phyloP scores from a whole-genome alignment of 1,139 yeast species.

The Pichiaceae sp. region DNA sequence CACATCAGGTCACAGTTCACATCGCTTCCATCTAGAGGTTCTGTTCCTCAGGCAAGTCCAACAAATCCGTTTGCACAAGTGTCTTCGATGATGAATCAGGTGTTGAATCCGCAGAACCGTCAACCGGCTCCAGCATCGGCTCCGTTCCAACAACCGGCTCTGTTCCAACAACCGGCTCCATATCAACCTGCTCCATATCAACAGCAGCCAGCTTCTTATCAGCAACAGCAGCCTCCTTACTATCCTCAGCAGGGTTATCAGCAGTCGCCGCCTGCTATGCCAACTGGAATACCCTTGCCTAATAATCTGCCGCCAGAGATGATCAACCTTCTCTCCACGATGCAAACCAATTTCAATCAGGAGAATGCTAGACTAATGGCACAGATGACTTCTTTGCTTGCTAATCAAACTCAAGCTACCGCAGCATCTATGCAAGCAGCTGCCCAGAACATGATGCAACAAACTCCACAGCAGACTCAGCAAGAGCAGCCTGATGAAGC shows the following conservation, averaged over 20 bases:
- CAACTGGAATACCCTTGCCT: too few species aligned
- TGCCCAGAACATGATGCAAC: too few species aligned
- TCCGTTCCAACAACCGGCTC: background rate
- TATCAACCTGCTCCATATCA: background rate
- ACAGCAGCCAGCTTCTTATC: background rate
- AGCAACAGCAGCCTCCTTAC: background rate
- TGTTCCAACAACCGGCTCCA: too few species aligned
- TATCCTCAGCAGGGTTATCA: background rate
- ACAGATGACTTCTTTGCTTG: conserved; percentile 9
- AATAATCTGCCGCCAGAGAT: background rate
- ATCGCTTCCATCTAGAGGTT: conserved; percentile 2
- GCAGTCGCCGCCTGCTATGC: too few species aligned
- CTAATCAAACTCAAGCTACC: conserved; percentile 7
- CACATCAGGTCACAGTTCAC: conserved; percentile 4
- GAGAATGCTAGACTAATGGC: conserved; percentile 9
- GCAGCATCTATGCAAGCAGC: too few species aligned
- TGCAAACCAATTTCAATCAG: conserved; percentile 5
- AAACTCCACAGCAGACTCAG: conserved; percentile 3
- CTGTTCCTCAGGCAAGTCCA: too few species aligned
- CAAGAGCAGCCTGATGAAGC: background rate
- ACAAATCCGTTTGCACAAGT: background rate
- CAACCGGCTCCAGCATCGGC: background rate
- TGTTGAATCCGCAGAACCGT: background rate
- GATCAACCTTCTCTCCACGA: conserved; percentile 11
- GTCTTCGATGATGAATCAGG: background rate